phyloP scores from a whole-genome alignment of 352 stramenopile species.

The Phytophthora litchii region DNA sequence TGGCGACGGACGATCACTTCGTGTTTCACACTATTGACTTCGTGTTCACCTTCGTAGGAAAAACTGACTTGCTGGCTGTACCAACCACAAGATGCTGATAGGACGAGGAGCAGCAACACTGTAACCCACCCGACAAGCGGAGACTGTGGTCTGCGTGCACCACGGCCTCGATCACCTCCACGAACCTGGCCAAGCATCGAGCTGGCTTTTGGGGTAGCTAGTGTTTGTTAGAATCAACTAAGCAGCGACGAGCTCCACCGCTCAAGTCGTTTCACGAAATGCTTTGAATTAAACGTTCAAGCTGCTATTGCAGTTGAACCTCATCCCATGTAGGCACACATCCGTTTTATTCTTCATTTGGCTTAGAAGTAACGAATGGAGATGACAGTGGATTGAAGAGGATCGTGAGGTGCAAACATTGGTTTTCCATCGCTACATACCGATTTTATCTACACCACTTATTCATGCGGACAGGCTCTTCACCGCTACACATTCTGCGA shows the following conservation, averaged over 20 bases:
- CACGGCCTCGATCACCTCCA: not conserved
- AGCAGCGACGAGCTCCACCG: not conserved
- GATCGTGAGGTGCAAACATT: no score
- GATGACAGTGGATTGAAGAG: no score
- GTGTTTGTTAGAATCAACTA: conserved; percentile 2
- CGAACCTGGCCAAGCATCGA: conserved; percentile 23
- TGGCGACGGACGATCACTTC: conserved; percentile 31
- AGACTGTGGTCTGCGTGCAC: conserved; percentile 7
- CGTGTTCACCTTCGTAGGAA: conserved; percentile 13
- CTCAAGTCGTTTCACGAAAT: conserved; percentile 12
- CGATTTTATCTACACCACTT: no score
- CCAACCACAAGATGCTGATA: conserved; percentile 30
- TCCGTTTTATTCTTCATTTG: not conserved
- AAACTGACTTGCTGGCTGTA: conserved; percentile 31
- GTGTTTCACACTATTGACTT: conserved; percentile 22
- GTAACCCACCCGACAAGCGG: conserved; percentile 25
- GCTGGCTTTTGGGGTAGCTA: conserved; percentile 1
- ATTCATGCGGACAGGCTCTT: no score
- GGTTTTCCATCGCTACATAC: no score
- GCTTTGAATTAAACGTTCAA: not conserved
- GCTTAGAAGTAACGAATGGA: not conserved
- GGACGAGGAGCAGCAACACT: conserved; percentile 22
- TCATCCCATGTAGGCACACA: conserved; percentile 2
- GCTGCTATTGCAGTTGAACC: no score
- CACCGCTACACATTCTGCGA: no score